Base-by-base conservation (phyloP, 352 stramenopile genomes). In the Phytopythium mirpurense region DNA sequence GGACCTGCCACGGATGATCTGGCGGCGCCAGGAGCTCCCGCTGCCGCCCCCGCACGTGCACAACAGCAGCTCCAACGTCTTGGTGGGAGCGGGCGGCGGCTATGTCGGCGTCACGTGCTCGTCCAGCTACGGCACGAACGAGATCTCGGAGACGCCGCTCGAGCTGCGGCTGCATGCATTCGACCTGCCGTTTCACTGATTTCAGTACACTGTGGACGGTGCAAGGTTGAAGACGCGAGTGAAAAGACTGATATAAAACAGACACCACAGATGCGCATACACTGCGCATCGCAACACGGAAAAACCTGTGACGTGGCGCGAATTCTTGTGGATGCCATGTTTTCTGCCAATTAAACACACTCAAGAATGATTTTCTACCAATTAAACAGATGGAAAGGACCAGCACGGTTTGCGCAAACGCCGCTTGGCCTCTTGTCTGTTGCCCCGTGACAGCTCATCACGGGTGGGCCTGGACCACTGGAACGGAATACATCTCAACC, bases 1-100 rank as follows among this genome's bases (percentile, higher is more conserved):
- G 31, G 73, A 88, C 34, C 32, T 85, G 24, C 56, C 62, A 15
- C 70, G 63, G 36, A 88, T 90, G 78, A 86, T 90, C 56, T 90
- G 80, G 77, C 71, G 77, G 7, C 62, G 65, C 2, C 74, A 87
- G 16, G 61, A 63, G 26, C 57, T 70, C 29, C 40, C 53, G 61
- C 58, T 23, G 26, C 42, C 64, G 21, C 6, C 42, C 3, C 37
- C 68, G 18, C 71, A 74, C 36, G 46, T 62, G 0, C 70, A 81
- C 46, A 45, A 46, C 45, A 74, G 68, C 42, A 3, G 42, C 35
- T 61, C 24, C 43, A 83, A 83, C 47, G 61, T 65, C 0, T 43
- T 81, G 51, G 31, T 68, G 2, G 46, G 58, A n/a, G 29, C 40
- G 2, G 51, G 26, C 18, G 45, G 45, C 9, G 45, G 16, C 3